A percentile compares a stretch with the other conserved stretches of the same genome.
These are phyloP conservation scores for Tinospora cordifolia DNA, from an alignment of 164 flowering plant species.

Conservation along the genomic window DNA sequence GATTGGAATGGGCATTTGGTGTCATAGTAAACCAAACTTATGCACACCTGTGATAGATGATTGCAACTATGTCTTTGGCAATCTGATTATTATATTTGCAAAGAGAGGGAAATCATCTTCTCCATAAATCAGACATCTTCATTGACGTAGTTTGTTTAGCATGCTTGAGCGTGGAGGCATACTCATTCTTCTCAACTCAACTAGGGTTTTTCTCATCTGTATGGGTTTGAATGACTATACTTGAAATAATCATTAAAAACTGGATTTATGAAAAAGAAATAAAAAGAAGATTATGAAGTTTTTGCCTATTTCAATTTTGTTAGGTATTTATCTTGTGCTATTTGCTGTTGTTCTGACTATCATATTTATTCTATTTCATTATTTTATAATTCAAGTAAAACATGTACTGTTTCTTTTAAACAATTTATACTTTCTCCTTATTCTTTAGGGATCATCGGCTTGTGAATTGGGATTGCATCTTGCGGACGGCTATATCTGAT, in stretches of 20 bases:
- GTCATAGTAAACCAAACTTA: no score
- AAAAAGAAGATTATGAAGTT: neutral
- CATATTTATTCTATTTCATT: neutral
- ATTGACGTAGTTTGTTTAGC: no score
- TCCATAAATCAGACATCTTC: no score
- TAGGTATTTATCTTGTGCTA: neutral
- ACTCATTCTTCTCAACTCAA: no score
- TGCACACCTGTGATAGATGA: no score
- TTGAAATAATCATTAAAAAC: neutral
- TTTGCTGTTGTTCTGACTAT: neutral
- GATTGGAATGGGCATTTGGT: no score
- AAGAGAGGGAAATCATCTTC: no score
- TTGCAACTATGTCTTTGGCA: no score
- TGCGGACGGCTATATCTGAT: slow-evolving; percentile 94
- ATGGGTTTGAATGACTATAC: neutral
- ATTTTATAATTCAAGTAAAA: neutral
- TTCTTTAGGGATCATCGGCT: slow-evolving; percentile 68
- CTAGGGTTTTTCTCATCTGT: no score
- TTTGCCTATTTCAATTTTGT: neutral
- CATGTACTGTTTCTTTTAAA: slow-evolving; percentile 8
- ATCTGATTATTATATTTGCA: no score
- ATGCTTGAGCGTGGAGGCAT: no score
- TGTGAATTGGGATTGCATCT: slow-evolving; percentile 93
- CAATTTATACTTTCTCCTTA: slow-evolving; percentile 5
- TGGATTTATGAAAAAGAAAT: neutral